Base-by-base conservation (phyloP, 1,284 basidiomycete species). In the Pyrrhoderma noxium region DNA sequence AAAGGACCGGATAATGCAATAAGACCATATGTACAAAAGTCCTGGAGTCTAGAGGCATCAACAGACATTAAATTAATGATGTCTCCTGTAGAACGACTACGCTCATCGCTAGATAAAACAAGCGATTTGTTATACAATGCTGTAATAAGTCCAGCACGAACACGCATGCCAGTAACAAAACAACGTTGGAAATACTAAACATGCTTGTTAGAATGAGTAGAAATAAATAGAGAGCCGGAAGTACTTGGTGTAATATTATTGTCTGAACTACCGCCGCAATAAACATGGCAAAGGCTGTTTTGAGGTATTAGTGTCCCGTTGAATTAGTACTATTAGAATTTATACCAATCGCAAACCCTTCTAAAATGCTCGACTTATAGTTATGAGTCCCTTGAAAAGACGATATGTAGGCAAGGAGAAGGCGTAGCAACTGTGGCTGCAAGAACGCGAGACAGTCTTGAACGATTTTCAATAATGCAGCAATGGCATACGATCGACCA, bases 351-450 rank as follows among this genome's bases (percentile, higher is more conserved):
- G 79, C 68, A 59, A 91, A 92, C 7, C 93, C 92, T 59, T 86
- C 65, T 27, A 73, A 56, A 3, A 70, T 64, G 45, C 64, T 72
- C 2, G 27, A 31, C 7, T 49, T 45, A 19, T 54, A 56, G 13
- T 61, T 61, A 7, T 72, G 70, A 2, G 75, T 66, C 22, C 64
- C 70, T 60, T 85, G 82, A 64, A 93, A 94, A 3, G 70, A 67
- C 0, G 87, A 81, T 41, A 96, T 93, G 63, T 89, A 98, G 11
- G 78, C 70, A 31, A 98, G 73, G 7, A 99, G 73, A 60, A 80
- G 74, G 14, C 89, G 80, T 22, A 99, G 77, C 1, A 98, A 73
- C 64, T 96, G 89, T 0, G 95, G 95, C 64, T 97, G 94, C 2
- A 84, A 65, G 67, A 98, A 98, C 0, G 81, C 80, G 11, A 95